A percentile compares a stretch with the other conserved stretches of the same genome.
These are phyloP conservation scores for Fonsecaea erecta DNA, from an alignment of 2,329 filamentous ascomycete species.

Conservation along the genomic window DNA sequence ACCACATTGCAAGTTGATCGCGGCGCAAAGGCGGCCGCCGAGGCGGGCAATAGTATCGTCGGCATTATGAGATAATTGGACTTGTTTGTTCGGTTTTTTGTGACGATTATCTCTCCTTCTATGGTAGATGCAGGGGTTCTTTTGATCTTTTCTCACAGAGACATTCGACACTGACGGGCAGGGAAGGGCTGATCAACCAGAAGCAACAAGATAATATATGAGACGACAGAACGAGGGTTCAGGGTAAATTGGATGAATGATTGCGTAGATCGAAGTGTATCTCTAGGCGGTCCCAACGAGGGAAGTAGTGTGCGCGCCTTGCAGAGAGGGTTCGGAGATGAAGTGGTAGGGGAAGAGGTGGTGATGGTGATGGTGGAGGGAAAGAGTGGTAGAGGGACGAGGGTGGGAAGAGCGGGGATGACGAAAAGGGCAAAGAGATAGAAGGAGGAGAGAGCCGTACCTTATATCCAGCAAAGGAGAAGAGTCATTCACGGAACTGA, in stretches of 20 bases:
- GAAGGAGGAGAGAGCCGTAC: constrained; percentile 54
- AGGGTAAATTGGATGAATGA: constrained; percentile 18
- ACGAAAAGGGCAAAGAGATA: constrained; percentile 50
- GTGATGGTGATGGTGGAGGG: constrained; percentile 25
- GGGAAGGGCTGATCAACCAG: constrained; percentile 50
- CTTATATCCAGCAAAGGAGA: constrained; percentile 36
- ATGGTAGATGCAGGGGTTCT: constrained; percentile 1
- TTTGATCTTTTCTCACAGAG: constrained; percentile 15
- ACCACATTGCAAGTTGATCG: constrained; percentile 94
- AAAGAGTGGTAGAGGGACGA: constrained; percentile 21
- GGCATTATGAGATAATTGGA: constrained; percentile 67
- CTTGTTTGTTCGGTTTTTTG: constrained; percentile 3
- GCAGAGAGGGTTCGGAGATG: constrained; percentile 55
- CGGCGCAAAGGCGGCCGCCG: constrained; percentile 93
- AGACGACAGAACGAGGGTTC: constrained; percentile 38
- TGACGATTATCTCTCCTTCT: not conserved
- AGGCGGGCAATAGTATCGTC: constrained; percentile 89
- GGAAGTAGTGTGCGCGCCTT: constrained; percentile 66
- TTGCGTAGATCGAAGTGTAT: constrained; percentile 26
- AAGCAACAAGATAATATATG: constrained; percentile 47
- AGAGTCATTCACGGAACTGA: constrained; percentile 31
- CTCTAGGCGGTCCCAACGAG: constrained; percentile 60
- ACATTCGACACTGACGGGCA: constrained; percentile 43
- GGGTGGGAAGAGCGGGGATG: constrained; percentile 36
- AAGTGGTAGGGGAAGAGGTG: constrained; percentile 23